A percentile compares a stretch with the other conserved stretches of the same genome.
phyloP scores from a whole-genome alignment of 257 asterid species.

The Lantana camara region DNA sequence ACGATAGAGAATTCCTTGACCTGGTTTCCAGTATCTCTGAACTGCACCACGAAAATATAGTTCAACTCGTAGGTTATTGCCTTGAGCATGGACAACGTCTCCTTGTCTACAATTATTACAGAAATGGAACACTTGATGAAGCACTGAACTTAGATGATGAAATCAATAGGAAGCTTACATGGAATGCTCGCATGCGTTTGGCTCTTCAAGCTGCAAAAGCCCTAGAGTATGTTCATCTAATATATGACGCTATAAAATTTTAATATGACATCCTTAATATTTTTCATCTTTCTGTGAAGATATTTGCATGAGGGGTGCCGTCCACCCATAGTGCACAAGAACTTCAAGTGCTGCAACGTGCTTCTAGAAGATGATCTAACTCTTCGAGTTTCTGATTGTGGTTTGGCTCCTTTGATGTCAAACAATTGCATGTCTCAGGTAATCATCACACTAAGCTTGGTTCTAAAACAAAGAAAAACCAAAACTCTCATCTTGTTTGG shows the following conservation, averaged over 20 bases:
- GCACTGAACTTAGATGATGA: slow-evolving; percentile 75
- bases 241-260: too few relatives aligned
- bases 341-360: slow-evolving; percentile 77
- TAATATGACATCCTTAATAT: too few relatives aligned
- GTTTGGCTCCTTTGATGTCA: slow-evolving; percentile 72
- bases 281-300: slow-evolving; percentile 44
- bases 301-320: slow-evolving; percentile 81
- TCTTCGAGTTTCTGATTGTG: slow-evolving; percentile 71
- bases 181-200: slow-evolving; percentile 78
- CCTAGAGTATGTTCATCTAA: slow-evolving; percentile 51
- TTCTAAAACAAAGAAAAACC: too few relatives aligned
- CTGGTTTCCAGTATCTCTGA: slow-evolving; percentile 62
- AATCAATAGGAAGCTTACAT: slow-evolving; percentile 67
- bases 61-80: slow-evolving; percentile 81
- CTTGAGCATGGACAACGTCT: slow-evolving; percentile 81
- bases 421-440: slow-evolving; percentile 65
- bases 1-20: slow-evolving; percentile 66
- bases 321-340: slow-evolving; percentile 76
- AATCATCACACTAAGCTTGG: background rate
- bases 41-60: slow-evolving; percentile 65
- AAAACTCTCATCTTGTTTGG: too few relatives aligned
- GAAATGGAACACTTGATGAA: slow-evolving; percentile 75
- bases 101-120: slow-evolving; percentile 70
- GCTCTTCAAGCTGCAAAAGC: slow-evolving; percentile 96
- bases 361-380: slow-evolving; percentile 72